Evolutionary conservation across 179 eudicot genomes (phyloP).

Genomic region (Camellia oleifera): DNA sequence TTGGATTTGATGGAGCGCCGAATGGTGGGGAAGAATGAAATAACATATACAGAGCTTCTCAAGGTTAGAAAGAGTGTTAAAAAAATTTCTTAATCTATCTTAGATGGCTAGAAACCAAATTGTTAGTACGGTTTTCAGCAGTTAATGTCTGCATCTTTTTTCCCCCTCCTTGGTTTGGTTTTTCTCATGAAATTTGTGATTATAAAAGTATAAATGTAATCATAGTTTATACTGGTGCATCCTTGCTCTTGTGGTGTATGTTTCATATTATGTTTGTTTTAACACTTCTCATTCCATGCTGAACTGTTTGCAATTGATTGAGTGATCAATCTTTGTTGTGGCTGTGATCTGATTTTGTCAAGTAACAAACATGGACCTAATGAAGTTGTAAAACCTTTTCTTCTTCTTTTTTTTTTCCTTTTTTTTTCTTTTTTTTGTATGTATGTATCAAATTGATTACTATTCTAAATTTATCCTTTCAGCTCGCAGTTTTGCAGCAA

Average conservation of each 20-base stretch:
- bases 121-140: neutral
- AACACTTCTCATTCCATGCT: neutral
- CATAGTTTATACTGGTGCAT: neutral
- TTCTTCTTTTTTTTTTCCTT: too few relatives aligned
- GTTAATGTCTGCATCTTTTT: neutral
- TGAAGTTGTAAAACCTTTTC: neutral
- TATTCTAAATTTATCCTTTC: constrained; percentile 37
- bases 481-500: constrained; percentile 93
- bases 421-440: too few relatives aligned
- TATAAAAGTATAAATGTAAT: neutral
- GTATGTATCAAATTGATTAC: neutral
- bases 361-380: neutral
- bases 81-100: neutral
- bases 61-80: constrained; percentile 47
- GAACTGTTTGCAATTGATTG: neutral
- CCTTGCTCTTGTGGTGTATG: neutral
- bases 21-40: constrained; percentile 65
- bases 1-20: constrained; percentile 71
- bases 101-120: neutral
- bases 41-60: constrained; percentile 73
- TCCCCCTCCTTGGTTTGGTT: neutral
- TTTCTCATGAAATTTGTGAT: neutral
- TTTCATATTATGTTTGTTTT: neutral
- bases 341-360: neutral
- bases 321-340: neutral